A percentile compares a stretch with the other conserved stretches of the same genome.
These are phyloP conservation scores for Blumeriella jaapii DNA, from an alignment of 2,329 filamentous ascomycete species.

Conservation along the genomic window DNA sequence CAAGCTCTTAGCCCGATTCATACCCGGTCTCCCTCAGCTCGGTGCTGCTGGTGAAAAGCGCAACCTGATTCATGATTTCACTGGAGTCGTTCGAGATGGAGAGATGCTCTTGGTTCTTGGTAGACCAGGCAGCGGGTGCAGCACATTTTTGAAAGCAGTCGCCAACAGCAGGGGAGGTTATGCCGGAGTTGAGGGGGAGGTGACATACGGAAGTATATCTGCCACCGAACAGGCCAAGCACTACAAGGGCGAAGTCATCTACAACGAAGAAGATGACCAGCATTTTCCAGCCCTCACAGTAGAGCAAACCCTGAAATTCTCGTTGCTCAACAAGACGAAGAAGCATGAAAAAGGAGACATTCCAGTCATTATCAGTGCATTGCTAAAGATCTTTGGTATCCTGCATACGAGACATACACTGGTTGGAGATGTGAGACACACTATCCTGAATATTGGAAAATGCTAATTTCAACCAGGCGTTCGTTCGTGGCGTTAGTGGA, in stretches of 20 bases:
- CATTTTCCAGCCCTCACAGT: conserved; percentile 67
- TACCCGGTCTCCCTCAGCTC: conserved; percentile 18
- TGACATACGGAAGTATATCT: conserved; percentile 60
- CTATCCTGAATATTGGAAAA: too few species aligned
- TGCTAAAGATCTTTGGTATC: conserved; percentile 71
- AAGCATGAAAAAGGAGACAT: conserved; percentile 53
- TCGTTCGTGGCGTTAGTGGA: conserved; percentile 61
- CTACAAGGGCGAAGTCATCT: conserved; percentile 63
- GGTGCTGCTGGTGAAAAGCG: conserved; percentile 22
- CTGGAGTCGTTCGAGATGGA: conserved; percentile 52
- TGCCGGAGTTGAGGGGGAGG: conserved; percentile 54
- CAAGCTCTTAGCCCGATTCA: conserved; percentile 36
- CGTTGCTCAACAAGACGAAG: conserved; percentile 63
- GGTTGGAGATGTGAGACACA: conserved; percentile 67
- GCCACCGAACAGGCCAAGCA: conserved; percentile 55
- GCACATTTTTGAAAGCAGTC: conserved; percentile 66
- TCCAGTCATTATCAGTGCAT: conserved; percentile 54
- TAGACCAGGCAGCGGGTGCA: conserved; percentile 62
- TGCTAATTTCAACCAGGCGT: too few species aligned
- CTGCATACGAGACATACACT: conserved; percentile 62
- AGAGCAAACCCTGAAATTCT: conserved; percentile 67
- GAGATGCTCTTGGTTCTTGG: conserved; percentile 67
- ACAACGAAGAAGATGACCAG: conserved; percentile 66
- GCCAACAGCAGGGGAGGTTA: conserved; percentile 58
- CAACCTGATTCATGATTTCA: conserved; percentile 52